Conservation (phyloP, 1,139 yeast genomes). For the Saccharomyces pastorianus region DNA sequence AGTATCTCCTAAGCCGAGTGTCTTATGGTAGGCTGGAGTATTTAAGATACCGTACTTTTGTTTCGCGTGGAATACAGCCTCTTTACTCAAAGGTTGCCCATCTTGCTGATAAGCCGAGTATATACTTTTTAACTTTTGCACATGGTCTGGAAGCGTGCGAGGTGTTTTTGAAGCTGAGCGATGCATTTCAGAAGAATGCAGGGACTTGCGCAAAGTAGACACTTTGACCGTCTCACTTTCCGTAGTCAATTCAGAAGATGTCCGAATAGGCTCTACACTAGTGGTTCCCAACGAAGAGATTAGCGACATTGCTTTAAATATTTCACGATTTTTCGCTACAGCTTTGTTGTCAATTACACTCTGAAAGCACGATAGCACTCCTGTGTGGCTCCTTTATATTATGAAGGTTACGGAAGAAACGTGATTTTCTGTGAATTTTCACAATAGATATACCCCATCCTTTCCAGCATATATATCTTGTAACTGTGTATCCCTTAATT, state of each 20-base stretch:
- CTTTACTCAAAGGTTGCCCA: constrained; percentile 58
- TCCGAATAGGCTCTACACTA: not conserved
- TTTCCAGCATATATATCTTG: not conserved
- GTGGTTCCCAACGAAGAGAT: not conserved
- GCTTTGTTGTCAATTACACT: not conserved
- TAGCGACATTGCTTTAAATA: not conserved
- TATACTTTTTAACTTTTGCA: not conserved
- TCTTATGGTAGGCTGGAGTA: not conserved
- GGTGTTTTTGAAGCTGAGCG: not conserved
- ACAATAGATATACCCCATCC: not conserved
- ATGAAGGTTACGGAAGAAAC: too few species aligned
- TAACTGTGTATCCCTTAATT: not conserved
- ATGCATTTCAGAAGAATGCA: not conserved
- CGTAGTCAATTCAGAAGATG: not conserved
- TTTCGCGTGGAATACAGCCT: constrained; percentile 65
- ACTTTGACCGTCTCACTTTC: not conserved
- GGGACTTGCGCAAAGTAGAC: not conserved
- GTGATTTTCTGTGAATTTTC: too few species aligned
- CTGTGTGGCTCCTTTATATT: too few species aligned
- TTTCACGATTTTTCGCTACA: not conserved
- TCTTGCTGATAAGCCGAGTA: constrained; percentile 41
- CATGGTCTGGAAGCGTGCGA: not conserved
- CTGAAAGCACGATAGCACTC: not conserved
- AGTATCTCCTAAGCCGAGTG: not conserved
- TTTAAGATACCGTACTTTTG: constrained; percentile 44